These are phyloP conservation scores for Alnus glutinosa DNA, from an alignment of 306 rosid species.

Conservation along the genomic window DNA sequence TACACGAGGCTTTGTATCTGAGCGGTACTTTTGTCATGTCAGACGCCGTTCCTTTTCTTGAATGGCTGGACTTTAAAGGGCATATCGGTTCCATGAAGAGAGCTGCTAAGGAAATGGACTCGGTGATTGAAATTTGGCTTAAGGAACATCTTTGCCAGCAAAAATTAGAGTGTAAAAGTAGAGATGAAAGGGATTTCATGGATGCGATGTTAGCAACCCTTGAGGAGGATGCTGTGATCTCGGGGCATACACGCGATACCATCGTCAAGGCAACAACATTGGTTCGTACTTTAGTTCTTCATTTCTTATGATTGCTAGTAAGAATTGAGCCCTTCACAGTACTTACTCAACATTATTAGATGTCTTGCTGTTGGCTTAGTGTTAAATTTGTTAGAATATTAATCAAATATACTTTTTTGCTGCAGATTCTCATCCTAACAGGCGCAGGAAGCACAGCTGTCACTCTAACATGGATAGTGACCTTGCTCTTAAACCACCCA, in stretches of 20 bases:
- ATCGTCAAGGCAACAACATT: slow-evolving; percentile 63
- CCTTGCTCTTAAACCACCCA: slow-evolving; percentile 32
- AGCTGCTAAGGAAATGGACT: slow-evolving; percentile 29
- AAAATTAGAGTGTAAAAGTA: background rate
- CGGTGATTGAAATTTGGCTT: slow-evolving; percentile 29
- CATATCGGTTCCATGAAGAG: slow-evolving; percentile 31
- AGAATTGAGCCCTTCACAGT: no score
- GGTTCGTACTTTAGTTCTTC: slow-evolving; percentile 30
- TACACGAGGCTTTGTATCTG: slow-evolving; percentile 21
- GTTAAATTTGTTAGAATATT: no score
- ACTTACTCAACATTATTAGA: no score
- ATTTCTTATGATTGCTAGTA: no score
- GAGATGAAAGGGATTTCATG: slow-evolving; percentile 42
- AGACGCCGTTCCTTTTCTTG: slow-evolving; percentile 39
- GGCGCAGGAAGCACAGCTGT: slow-evolving; percentile 37
- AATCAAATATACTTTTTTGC: no score
- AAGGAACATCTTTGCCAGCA: slow-evolving; percentile 21
- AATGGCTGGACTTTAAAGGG: slow-evolving; percentile 28
- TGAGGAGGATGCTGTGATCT: slow-evolving; percentile 25
- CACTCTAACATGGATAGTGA: slow-evolving; percentile 31
- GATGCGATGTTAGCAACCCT: slow-evolving; percentile 44
- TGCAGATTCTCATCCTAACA: slow-evolving; percentile 24
- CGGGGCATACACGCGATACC: slow-evolving; percentile 42
- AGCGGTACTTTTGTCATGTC: slow-evolving; percentile 34
- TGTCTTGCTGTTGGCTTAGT: no score